Evolutionary conservation across 345 rosid species (phyloP), one percentile per base, ranked within the genome.

Genomic region (Bretschneidera sinensis): DNA sequence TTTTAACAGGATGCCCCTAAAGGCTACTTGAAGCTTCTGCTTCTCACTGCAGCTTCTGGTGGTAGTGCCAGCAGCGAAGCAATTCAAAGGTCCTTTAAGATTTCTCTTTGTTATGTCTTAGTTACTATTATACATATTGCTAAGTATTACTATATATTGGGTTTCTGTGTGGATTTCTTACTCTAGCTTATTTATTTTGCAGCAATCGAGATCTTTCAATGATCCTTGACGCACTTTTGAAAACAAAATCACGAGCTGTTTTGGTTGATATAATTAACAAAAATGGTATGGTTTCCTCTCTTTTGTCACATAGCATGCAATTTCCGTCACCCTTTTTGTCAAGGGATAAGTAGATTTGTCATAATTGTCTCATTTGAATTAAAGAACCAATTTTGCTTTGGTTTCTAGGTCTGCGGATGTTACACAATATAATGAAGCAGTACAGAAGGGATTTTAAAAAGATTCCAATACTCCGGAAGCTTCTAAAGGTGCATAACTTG

Each of bases 151-250:
- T 58, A 57, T 60, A 23, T 51, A 15, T 34, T 17, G 39, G 54
- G 43, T 53, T 18, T 43, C 59, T 62, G 33, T 59, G 57, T 70
- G 61, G 39, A 48, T 59, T 74, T 25, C 57, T 71, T 55, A 47
- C 60, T 60, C 24, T 76, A 11, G 48, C 59, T 71, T 66, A 60
- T 66, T 65, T 66, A 21, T 77, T 21, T 72, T 71, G 79, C 91
- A 94, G 99, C 80, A 94, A 86, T 77, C 92, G 96, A 64, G 99
- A 94, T 71, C 94, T 94, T 65, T 94, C 99, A 51, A 94, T 94
- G 97, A 88, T 94, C 65, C 96, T 94, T 55, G 99, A 90, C 82
- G 99, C 95, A n/a, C 86, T 94, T 65, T 78, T 94, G 60, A 94
- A 94, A 78, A 90, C 99, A 71, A 90, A 83, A 73, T 94, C 99